Evolutionary conservation across 1,284 basidiomycete species (phyloP).

Genomic region (Lignosus rhinocerotis): DNA sequence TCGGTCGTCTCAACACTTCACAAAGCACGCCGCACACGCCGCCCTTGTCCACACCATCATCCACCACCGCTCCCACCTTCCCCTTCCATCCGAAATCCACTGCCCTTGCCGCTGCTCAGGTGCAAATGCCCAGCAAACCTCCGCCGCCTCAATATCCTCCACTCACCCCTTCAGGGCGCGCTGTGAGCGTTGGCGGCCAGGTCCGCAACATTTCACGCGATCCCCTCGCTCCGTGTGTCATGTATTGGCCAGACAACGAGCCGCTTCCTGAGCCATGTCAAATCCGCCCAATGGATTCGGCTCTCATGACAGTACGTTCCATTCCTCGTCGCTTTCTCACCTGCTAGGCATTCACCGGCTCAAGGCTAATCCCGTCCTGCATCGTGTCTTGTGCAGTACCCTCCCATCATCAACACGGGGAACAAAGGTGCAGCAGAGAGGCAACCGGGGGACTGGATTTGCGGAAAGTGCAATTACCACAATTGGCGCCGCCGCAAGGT

Average conservation of each 20-base stretch:
- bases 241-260: slow-evolving; percentile 88
- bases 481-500: slow-evolving; percentile 87
- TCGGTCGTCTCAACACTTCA: slow-evolving; percentile 11
- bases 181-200: slow-evolving; percentile 69
- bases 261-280: slow-evolving; percentile 74
- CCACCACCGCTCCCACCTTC: slow-evolving; percentile 3
- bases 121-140: slow-evolving; percentile 28
- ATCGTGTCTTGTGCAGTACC: slow-evolving; percentile 48
- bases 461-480: slow-evolving; percentile 79
- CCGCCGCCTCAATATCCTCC: slow-evolving; percentile 54
- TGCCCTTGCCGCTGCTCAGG: slow-evolving; percentile 12
- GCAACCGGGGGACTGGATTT: slow-evolving; percentile 92
- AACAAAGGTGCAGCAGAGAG: slow-evolving; percentile 83
- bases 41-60: neutral
- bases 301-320: slow-evolving; percentile 53
- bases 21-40: slow-evolving; percentile 10
- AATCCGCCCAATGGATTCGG: slow-evolving; percentile 59
- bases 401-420: slow-evolving; percentile 86
- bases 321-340: neutral
- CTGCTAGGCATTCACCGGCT: neutral
- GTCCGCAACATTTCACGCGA: slow-evolving; percentile 76
- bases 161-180: slow-evolving; percentile 76
- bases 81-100: slow-evolving; percentile 6
- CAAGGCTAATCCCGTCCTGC: too few relatives aligned
- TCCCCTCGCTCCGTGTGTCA: slow-evolving; percentile 68